A percentile compares a stretch with the other conserved stretches of the same genome.
Conservation (phyloP, 83 land plant genomes). For the Larix sibirica region DNA sequence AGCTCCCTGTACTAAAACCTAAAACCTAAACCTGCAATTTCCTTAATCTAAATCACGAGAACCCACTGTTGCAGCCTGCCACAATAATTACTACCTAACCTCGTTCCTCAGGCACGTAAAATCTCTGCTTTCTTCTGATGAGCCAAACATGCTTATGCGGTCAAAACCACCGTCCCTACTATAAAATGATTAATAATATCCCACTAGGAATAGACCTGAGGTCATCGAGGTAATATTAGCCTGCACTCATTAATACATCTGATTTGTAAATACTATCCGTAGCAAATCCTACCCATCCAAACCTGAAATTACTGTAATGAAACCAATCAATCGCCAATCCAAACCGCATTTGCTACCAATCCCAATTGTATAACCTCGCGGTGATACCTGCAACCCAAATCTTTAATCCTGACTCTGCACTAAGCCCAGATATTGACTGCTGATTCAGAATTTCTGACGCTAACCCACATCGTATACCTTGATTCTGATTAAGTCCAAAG, state of each 20-base stretch:
- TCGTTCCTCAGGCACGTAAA: slow-evolving; percentile 1
- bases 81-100: slow-evolving; percentile 8
- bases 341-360: no score
- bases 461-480: no score
- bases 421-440: no score
- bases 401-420: no score
- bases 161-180: not conserved
- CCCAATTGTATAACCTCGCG: no score
- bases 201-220: not conserved
- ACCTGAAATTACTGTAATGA: no score
- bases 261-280: not conserved
- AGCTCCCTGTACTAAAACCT: not conserved
- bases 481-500: no score
- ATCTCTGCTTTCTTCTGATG: not conserved
- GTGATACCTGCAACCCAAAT: no score
- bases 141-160: slow-evolving; percentile 1
- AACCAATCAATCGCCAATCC: no score
- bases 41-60: slow-evolving; percentile 9
- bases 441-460: no score
- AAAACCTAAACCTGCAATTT: not conserved
- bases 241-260: no score
- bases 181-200: not conserved
- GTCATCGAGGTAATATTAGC: not conserved
- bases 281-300: not conserved
- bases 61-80: slow-evolving; percentile 11